Evolutionary conservation across 2,329 filamentous ascomycete species (phyloP).

Genomic region (Aspergillus sp.): DNA sequence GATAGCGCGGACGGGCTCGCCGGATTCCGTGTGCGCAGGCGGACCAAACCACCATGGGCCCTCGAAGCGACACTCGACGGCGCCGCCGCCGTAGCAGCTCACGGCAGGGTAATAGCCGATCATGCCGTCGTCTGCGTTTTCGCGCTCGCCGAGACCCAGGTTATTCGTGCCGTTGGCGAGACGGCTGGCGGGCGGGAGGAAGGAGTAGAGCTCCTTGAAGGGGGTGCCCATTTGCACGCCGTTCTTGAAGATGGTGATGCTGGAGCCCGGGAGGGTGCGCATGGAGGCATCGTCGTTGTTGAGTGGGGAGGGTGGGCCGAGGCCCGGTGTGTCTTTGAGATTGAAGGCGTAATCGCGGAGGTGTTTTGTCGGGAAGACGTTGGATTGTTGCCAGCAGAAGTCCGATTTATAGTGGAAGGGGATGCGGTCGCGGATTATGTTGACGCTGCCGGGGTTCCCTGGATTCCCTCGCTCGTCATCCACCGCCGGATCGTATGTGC

Average conservation of each 20-base stretch:
- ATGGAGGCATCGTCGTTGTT: slow-evolving; percentile 67
- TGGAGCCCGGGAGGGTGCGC: slow-evolving; percentile 76
- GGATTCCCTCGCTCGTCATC: slow-evolving; percentile 43
- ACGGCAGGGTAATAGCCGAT: slow-evolving; percentile 93
- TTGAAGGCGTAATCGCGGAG: slow-evolving; percentile 61
- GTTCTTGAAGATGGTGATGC: slow-evolving; percentile 88
- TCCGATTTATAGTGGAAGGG: slow-evolving; percentile 91
- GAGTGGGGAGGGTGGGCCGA: slow-evolving; percentile 45
- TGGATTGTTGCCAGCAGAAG: slow-evolving; percentile 72
- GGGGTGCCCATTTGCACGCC: slow-evolving; percentile 76
- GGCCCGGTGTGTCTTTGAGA: slow-evolving; percentile 38
- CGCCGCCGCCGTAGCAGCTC: slow-evolving; percentile 82
- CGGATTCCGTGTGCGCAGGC: slow-evolving; percentile 42
- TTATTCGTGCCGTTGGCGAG: slow-evolving; percentile 38
- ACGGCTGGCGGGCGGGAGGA: slow-evolving; percentile 76
- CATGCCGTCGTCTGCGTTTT: slow-evolving; percentile 88
- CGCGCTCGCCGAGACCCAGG: slow-evolving; percentile 58
- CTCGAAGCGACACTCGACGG: slow-evolving; percentile 89
- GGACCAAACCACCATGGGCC: slow-evolving; percentile 88
- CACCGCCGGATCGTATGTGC: slow-evolving; percentile 77
- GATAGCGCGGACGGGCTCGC: slow-evolving; percentile 49
- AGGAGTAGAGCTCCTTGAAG: slow-evolving; percentile 80
- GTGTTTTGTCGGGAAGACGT: slow-evolving; percentile 66
- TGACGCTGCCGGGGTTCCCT: slow-evolving; percentile 52
- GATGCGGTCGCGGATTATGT: slow-evolving; percentile 90